Conservation (phyloP, 495 filamentous ascomycete genomes). For the Durotheca rogersii region DNA sequence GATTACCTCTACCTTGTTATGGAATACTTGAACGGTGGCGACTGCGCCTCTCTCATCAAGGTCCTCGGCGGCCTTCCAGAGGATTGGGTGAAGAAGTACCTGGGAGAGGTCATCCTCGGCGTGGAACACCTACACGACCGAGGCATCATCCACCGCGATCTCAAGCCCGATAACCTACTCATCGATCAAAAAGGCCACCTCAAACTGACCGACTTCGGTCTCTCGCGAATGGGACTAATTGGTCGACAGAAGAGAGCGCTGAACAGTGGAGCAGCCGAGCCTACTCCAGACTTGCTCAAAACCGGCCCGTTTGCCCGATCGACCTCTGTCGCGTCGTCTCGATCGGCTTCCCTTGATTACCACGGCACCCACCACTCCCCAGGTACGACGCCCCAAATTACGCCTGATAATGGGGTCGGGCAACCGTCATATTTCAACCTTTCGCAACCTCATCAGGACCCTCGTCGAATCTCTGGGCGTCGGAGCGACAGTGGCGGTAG, state of each 20-base stretch:
- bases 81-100: conserved; percentile 96
- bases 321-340: conserved; percentile 83
- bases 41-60: conserved; percentile 95
- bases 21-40: conserved; percentile 98
- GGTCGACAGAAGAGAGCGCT: conserved; percentile 92
- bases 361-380: conserved; percentile 74
- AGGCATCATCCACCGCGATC: conserved; percentile 92
- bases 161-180: conserved; percentile 96
- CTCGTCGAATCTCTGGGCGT: conserved; percentile 78
- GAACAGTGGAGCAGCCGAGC: conserved; percentile 72
- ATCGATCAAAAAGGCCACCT: conserved; percentile 97
- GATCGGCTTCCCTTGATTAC: conserved; percentile 94
- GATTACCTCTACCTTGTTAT: conserved; percentile 98
- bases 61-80: conserved; percentile 86
- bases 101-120: conserved; percentile 91
- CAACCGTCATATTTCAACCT: conserved; percentile 96
- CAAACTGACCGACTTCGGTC: conserved; percentile 95
- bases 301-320: conserved; percentile 86
- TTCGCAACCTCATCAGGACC: conserved; percentile 66
- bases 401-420: conserved; percentile 70
- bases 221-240: conserved; percentile 95
- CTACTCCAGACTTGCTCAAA: conserved; percentile 86
- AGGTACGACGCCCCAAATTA: conserved; percentile 80
- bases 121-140: conserved; percentile 93
- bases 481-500: conserved; percentile 91